Percentiles rank a stretch among this genome's conserved stretches.
phyloP scores from a whole-genome alignment of 257 asterid species.

The Solanum arcanum region DNA sequence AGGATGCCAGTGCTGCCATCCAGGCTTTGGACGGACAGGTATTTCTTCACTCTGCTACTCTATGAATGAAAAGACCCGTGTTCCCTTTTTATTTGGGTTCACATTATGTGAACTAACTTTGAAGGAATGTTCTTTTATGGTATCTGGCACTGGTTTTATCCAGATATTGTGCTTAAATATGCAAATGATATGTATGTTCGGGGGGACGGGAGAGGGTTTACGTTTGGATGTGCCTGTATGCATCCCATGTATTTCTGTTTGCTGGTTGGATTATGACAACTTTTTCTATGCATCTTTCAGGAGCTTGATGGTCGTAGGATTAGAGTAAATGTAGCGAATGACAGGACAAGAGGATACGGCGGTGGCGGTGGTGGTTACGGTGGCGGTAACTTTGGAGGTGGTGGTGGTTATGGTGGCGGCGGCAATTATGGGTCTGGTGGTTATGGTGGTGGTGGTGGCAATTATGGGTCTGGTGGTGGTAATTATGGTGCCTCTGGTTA shows the following conservation, averaged over 20 bases:
- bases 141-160: not conserved
- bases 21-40: constrained; percentile 91
- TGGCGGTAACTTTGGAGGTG: not conserved
- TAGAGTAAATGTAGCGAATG: constrained; percentile 65
- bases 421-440: not conserved
- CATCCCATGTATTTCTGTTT: not conserved
- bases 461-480: not conserved
- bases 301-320: constrained; percentile 70
- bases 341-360: constrained; percentile 41
- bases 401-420: not conserved
- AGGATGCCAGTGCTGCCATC: constrained; percentile 83
- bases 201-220: not conserved
- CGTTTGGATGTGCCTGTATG: not conserved
- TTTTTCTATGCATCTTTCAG: constrained; percentile 18
- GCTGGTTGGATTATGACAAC: not conserved
- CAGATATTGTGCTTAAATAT: not conserved
- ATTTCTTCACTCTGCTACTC: not conserved
- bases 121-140: not conserved
- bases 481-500: not conserved
- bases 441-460: constrained; percentile 13
- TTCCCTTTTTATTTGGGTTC: not conserved
- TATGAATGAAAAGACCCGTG: not conserved
- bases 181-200: not conserved
- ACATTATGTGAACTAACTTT: not conserved
- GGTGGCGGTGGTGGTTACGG: constrained; percentile 28